A percentile compares a stretch with the other conserved stretches of the same genome.
phyloP scores from a whole-genome alignment of 257 asterid genomes.

The Leptodermis oblonga region DNA sequence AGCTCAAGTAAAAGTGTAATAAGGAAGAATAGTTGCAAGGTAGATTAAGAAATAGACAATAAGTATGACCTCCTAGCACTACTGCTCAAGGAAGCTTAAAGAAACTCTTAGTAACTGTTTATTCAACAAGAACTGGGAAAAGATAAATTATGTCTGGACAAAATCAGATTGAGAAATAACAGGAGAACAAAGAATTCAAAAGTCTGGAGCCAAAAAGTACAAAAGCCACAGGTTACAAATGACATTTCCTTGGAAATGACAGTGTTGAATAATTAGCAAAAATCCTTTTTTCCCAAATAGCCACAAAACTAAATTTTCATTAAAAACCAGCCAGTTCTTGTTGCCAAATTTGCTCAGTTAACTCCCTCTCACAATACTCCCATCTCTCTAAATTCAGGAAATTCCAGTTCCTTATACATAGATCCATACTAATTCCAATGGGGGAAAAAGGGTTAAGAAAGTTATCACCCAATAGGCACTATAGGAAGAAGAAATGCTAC shows the following conservation, averaged over 20 bases:
- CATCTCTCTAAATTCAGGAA: background rate
- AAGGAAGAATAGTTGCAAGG: background rate
- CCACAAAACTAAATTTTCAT: background rate
- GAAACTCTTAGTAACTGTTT: background rate
- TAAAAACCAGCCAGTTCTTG: background rate
- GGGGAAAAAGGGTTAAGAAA: background rate
- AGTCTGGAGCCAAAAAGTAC: background rate
- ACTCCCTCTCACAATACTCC: background rate
- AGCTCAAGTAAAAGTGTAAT: background rate
- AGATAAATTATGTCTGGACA: background rate
- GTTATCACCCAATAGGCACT: background rate
- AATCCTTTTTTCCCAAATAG: background rate
- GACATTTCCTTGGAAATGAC: background rate
- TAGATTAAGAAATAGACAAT: background rate
- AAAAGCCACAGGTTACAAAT: background rate
- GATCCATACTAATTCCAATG: background rate
- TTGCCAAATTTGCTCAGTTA: background rate
- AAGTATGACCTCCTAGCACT: background rate
- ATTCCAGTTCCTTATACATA: background rate
- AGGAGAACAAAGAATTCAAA: background rate
- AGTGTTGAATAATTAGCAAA: background rate
- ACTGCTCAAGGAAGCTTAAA: background rate
- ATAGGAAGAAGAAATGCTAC: constrained; percentile 16
- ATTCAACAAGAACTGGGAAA: background rate
- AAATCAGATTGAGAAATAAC: background rate